Evolutionary conservation across 306 rosid species (phyloP).

Genomic region (Dryas alaskensis): DNA sequence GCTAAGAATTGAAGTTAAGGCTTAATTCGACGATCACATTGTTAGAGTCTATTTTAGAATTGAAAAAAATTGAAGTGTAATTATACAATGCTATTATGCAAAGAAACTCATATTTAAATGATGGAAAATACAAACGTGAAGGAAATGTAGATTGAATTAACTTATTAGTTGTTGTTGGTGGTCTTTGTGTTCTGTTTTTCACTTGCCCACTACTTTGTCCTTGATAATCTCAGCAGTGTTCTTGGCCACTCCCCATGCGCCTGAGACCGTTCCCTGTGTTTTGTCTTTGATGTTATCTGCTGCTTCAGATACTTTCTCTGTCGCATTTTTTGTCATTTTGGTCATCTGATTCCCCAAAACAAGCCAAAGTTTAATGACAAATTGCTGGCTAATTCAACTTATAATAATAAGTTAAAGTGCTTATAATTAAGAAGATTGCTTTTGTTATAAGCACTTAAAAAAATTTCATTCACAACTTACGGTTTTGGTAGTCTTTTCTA

Average conservation of each 20-base stretch:
- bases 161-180: not conserved
- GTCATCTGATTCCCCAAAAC: slow-evolving; percentile 25
- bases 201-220: slow-evolving; percentile 38
- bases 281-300: slow-evolving; percentile 36
- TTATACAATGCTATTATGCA: not conserved
- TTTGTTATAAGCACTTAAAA: no score
- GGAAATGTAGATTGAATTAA: not conserved
- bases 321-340: slow-evolving; percentile 38
- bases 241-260: slow-evolving; percentile 44
- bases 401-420: not conserved
- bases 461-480: slow-evolving; percentile 20
- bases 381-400: not conserved
- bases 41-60: not conserved
- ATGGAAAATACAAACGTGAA: not conserved
- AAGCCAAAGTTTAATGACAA: not conserved
- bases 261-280: slow-evolving; percentile 36
- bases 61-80: not conserved
- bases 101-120: not conserved
- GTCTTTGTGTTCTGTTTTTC: not conserved
- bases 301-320: slow-evolving; percentile 42
- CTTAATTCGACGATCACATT: no score
- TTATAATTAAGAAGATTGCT: no score
- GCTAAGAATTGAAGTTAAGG: no score
- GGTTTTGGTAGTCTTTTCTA: slow-evolving; percentile 31
- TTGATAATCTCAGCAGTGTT: slow-evolving; percentile 40